Evolutionary conservation across 371 early-diverging fungal species (phyloP), one percentile per base, ranked within the genome.

Genomic region (Mucor racemosus): DNA sequence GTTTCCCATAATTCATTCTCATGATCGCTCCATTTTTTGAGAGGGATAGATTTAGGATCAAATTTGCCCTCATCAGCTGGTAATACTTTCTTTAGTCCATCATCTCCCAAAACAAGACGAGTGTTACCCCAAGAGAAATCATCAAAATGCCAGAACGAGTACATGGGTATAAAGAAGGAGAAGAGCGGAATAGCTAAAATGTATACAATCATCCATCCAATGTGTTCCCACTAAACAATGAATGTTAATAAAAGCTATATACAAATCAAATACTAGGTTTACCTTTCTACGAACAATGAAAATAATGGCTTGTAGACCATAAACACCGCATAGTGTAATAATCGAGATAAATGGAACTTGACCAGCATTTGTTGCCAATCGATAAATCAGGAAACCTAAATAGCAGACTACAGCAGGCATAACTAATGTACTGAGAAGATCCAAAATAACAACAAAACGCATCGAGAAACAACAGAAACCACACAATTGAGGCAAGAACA

Each of bases 61-160:
- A 83, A 67, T 65, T 81, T 76, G 66, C 82, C 81, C 41, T 84
- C 84, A 14, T 85, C 86, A 0, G 82, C 80, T 7, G 75, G 75
- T 0, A 72, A 72, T 5, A 60, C 62, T 39, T 80, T 76, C 82
- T 93, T 92, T 71, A 91, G 88, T 33, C 91, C 91, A 26, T 89
- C 90, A 15, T 90, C 91, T 54, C 91, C 95, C 7, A 91, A 77
- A 1, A 94, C 94, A 35, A 91, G 73, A 73, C 99, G 92, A 13
- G 99, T 99, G 75, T 96, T 95, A 75, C 99, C 99, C 98, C 99
- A 98, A 2, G 95, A 94, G 74, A 97, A 97, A 73, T 97, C 97
- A 75, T 98, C 97, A 82, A 97, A 95, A 81, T 96, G 95, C 96
- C 96, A 97, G 92, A 94, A 96, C 31, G 94, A 84, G 69, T 94